Evolutionary conservation across 306 rosid species (phyloP).

Genomic region (Oemleria cerasiformis): DNA sequence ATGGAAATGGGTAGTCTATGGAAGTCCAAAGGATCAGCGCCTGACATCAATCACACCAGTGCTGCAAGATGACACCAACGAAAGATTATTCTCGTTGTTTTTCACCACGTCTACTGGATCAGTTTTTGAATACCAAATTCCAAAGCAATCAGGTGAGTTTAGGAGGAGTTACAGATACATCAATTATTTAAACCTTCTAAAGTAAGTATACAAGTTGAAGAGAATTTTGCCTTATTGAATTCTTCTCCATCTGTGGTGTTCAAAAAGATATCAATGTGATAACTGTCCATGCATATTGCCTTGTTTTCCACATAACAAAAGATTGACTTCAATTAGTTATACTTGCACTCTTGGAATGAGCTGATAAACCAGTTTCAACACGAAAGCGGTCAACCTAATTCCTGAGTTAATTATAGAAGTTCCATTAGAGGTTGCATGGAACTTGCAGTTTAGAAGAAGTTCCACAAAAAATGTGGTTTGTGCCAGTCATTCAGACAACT

Average conservation of each 20-base stretch:
- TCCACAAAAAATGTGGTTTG: neutral
- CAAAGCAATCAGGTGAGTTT: constrained; percentile 55
- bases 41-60: constrained; percentile 64
- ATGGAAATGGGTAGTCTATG: constrained; percentile 91
- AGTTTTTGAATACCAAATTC: constrained; percentile 63
- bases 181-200: neutral
- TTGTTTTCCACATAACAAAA: neutral
- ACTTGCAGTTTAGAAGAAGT: neutral
- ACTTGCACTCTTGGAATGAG: neutral
- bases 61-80: constrained; percentile 52
- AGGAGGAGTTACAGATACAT: constrained; percentile 10
- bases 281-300: neutral
- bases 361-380: constrained; percentile 7
- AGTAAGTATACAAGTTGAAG: neutral
- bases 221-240: neutral
- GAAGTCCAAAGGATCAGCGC: constrained; percentile 66
- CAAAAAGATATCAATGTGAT: neutral
- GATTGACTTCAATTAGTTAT: neutral
- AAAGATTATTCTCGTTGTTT: constrained; percentile 56
- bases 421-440: constrained; percentile 2
- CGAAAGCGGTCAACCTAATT: neutral
- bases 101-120: constrained; percentile 66
- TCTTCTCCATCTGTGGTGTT: neutral
- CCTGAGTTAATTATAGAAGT: neutral
- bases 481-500: too few species aligned